A percentile compares a stretch with the other conserved stretches of the same genome.
Evolutionary conservation across 164 flowering plant genomes (phyloP).

Genomic region (Liquidambar formosana): DNA sequence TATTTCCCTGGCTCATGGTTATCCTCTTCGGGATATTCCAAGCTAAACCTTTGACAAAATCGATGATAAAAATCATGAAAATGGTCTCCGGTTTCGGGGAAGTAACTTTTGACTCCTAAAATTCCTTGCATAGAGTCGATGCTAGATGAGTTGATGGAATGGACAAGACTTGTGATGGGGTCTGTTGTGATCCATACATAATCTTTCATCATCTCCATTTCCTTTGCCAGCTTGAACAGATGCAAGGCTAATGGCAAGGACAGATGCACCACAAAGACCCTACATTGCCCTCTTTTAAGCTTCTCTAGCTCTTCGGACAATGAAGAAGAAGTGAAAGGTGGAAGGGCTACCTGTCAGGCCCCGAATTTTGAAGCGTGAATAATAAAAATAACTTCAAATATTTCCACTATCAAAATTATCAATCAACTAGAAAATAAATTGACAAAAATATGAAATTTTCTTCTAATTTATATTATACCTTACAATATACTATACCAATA

Average conservation of each 20-base stretch:
- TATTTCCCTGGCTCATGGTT: constrained; percentile 23
- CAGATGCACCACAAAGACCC: constrained; percentile 36
- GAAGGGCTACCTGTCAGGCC: no score
- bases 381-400: no score
- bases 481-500: no score
- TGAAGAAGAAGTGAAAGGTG: constrained; percentile 8
- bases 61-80: constrained; percentile 13
- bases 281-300: constrained; percentile 20
- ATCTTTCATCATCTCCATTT: constrained; percentile 36
- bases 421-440: no score
- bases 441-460: no score
- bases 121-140: constrained; percentile 35
- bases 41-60: constrained; percentile 21
- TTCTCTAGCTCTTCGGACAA: constrained; percentile 24
- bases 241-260: constrained; percentile 20
- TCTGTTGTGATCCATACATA: constrained; percentile 40
- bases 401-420: no score
- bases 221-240: constrained; percentile 27
- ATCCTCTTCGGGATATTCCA: constrained; percentile 25
- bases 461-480: no score
- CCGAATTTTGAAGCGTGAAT: no score
- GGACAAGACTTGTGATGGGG: constrained; percentile 20
- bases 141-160: constrained; percentile 20
- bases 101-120: constrained; percentile 29
- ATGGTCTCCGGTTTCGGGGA: neutral